Conservation (phyloP, 2,329 filamentous ascomycete species). For the Apiospora arundinis region DNA sequence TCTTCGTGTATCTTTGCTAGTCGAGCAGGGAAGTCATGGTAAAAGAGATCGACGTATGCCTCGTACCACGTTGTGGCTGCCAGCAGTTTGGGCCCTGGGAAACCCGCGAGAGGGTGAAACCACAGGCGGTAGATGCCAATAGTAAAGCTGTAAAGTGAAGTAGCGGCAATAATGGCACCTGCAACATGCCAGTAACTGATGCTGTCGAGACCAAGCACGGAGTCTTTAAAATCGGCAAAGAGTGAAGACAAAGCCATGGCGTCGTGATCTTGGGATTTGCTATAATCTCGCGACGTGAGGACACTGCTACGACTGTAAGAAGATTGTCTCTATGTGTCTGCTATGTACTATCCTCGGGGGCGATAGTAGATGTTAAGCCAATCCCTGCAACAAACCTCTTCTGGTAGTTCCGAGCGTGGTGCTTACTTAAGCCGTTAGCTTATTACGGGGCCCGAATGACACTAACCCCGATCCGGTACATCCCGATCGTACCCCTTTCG, state of each 20-base stretch:
- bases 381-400: too few species aligned
- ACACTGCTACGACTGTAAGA: neutral
- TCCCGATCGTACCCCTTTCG: neutral
- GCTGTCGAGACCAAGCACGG: neutral
- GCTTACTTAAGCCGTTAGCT: neutral
- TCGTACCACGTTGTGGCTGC: constrained; percentile 24
- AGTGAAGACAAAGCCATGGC: constrained; percentile 20
- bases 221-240: neutral
- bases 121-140: constrained; percentile 25
- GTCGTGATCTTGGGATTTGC: neutral
- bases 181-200: neutral
- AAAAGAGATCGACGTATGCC: constrained; percentile 24
- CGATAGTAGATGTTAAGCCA: too few species aligned
- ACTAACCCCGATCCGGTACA: constrained; percentile 3
- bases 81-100: constrained; percentile 27
- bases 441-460: neutral
- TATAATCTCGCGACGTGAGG: neutral
- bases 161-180: too few species aligned
- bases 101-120: constrained; percentile 26
- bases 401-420: constrained; percentile 16
- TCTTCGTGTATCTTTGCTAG: constrained; percentile 25
- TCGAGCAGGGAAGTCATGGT: constrained; percentile 26
- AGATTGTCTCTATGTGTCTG: neutral
- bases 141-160: neutral
- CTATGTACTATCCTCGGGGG: neutral